Conservation (phyloP, 805 yeast species). For the Wickerhamomyces strasburgensis region DNA sequence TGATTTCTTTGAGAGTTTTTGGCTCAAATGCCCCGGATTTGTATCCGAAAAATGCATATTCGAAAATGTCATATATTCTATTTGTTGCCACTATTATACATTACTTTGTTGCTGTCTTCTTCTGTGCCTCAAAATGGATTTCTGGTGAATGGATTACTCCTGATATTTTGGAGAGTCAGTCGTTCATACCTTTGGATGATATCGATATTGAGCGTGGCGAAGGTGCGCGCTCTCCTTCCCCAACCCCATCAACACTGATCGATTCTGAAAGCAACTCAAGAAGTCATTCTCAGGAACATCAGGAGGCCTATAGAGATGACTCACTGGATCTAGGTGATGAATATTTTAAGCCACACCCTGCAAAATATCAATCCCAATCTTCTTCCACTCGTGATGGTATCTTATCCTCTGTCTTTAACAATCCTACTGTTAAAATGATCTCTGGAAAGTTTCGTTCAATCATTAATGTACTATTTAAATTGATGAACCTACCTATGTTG, state of each 20-base stretch:
- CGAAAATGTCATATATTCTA: slow-evolving; percentile 58
- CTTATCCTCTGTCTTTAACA: slow-evolving; percentile 32
- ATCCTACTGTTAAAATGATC: slow-evolving; percentile 19
- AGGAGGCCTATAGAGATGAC: slow-evolving; percentile 21
- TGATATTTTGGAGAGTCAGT: slow-evolving; percentile 12
- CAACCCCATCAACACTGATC: slow-evolving; percentile 22
- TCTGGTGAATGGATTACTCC: slow-evolving; percentile 20
- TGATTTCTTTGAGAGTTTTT: slow-evolving; percentile 53
- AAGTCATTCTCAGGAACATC: slow-evolving; percentile 7
- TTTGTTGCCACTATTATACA: slow-evolving; percentile 50
- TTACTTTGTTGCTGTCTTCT: slow-evolving; percentile 46
- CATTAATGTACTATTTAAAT: slow-evolving; percentile 36
- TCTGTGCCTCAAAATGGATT: slow-evolving; percentile 42
- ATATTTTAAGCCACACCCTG: slow-evolving; percentile 6
- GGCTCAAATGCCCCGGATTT: slow-evolving; percentile 55
- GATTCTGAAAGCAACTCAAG: slow-evolving; percentile 12
- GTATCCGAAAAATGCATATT: slow-evolving; percentile 75
- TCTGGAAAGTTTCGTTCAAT: slow-evolving; percentile 22
- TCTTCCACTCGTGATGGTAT: slow-evolving; percentile 29
- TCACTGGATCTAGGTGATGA: slow-evolving; percentile 21
- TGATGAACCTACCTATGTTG: slow-evolving; percentile 62
- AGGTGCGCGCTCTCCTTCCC: slow-evolving; percentile 10
- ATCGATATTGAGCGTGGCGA: slow-evolving; percentile 21
- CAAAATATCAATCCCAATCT: slow-evolving; percentile 3
- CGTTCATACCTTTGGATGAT: slow-evolving; percentile 28